phyloP scores from a whole-genome alignment of 495 filamentous ascomycete genomes.

The Xylaria grammica region DNA sequence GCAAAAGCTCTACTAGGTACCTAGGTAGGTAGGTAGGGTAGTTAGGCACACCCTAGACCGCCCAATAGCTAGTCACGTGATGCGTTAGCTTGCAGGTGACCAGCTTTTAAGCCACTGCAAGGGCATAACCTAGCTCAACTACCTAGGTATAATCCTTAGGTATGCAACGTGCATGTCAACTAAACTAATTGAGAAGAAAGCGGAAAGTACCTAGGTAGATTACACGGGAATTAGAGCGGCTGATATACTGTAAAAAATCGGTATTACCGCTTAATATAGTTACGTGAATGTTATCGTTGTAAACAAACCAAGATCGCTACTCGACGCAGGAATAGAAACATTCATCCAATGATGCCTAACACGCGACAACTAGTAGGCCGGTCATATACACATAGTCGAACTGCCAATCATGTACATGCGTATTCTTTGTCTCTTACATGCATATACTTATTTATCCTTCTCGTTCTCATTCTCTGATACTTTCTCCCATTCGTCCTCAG shows the following conservation, averaged over 20 bases:
- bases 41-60: not conserved
- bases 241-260: too few species aligned
- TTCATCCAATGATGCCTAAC: constrained; percentile 21
- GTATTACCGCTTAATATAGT: not conserved
- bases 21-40: not conserved
- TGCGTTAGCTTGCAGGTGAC: not conserved
- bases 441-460: constrained; percentile 52
- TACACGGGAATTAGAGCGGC: too few species aligned
- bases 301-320: constrained; percentile 26
- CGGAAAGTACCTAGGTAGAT: too few species aligned
- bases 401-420: constrained; percentile 9
- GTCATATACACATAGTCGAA: constrained; percentile 2
- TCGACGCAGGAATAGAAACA: not conserved
- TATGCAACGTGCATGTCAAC: too few species aligned
- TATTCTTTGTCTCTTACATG: constrained; percentile 46
- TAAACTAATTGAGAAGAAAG: too few species aligned
- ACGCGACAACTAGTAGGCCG: constrained; percentile 1
- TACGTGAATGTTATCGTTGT: constrained; percentile 19
- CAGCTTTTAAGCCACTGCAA: not conserved
- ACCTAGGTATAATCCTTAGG: too few species aligned
- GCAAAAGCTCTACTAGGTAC: too few species aligned
- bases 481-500: constrained; percentile 66
- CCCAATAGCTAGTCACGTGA: constrained; percentile 9
- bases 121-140: not conserved
- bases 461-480: constrained; percentile 63